Conservation (phyloP, 1,284 basidiomycete species). For the Leccinum solheimii region DNA sequence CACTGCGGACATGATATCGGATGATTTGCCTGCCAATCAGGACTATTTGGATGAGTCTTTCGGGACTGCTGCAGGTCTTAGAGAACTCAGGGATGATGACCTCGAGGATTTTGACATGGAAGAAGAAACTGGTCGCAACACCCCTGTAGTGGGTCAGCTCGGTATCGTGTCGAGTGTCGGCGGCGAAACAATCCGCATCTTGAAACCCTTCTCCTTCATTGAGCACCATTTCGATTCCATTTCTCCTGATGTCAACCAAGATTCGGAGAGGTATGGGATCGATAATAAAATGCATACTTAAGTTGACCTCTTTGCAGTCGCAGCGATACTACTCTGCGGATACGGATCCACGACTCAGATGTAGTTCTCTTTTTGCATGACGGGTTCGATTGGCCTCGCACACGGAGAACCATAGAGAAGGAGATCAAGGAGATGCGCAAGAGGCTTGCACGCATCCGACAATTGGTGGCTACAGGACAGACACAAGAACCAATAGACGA, state of each 20-base stretch:
- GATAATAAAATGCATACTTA: slow-evolving; percentile 8
- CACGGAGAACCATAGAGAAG: slow-evolving; percentile 84
- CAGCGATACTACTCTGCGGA: slow-evolving; percentile 49
- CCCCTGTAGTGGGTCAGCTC: slow-evolving; percentile 32
- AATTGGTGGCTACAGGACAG: slow-evolving; percentile 92
- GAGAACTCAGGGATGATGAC: slow-evolving; percentile 70
- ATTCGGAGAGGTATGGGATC: slow-evolving; percentile 46
- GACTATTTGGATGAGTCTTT: slow-evolving; percentile 87
- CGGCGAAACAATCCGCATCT: slow-evolving; percentile 83
- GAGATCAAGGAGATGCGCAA: slow-evolving; percentile 85
- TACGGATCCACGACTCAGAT: slow-evolving; percentile 63
- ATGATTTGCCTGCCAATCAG: slow-evolving; percentile 87
- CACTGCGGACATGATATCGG: slow-evolving; percentile 85
- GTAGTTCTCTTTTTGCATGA: slow-evolving; percentile 78
- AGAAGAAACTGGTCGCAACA: slow-evolving; percentile 34
- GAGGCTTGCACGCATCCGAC: slow-evolving; percentile 82
- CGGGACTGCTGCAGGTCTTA: slow-evolving; percentile 72
- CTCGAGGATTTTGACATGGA: slow-evolving; percentile 62
- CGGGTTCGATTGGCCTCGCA: slow-evolving; percentile 91
- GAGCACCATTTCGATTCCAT: slow-evolving; percentile 76
- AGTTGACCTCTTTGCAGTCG: slow-evolving; percentile 35
- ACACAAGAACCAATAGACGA: slow-evolving; percentile 81
- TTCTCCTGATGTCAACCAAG: slow-evolving; percentile 51
- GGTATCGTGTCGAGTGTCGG: slow-evolving; percentile 66
- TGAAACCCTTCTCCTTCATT: slow-evolving; percentile 62